Base-by-base conservation (phyloP, 2,329 filamentous ascomycete genomes). In the Clarireedia homoeocarpa region DNA sequence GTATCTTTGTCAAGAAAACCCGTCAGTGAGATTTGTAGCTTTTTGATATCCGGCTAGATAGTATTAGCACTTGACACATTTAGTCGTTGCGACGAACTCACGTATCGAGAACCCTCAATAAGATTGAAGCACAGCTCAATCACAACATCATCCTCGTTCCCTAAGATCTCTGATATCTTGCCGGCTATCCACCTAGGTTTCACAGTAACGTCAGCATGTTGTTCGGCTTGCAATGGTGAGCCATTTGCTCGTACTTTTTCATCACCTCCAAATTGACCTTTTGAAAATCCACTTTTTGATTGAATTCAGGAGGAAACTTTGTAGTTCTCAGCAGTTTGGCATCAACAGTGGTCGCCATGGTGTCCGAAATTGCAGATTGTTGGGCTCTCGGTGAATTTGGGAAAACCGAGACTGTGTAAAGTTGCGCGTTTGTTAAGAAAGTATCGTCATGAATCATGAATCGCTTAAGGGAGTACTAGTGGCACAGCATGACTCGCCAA, bases 251-350 rank as follows among this genome's bases (percentile, higher is more conserved):
- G 68, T 70, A 95, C 89, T 94, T 95, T 80, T 96, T 96, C 84
- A 99, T 95, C 55, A 99, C 89, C 72, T 95, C 90, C 51, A 96
- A 78, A 70, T 99, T 96, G 72, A 99, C 91, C 76, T 97, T 97
- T 65, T 85, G 83, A 83, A 95, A 96, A 76, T 99, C 91, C 62
- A 99, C 94, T 76, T 96, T 96, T 70, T 89, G 85, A 69, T 82
- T 92, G 75, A 97, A 99, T 69, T 96, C 91, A 6, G 86, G 80
- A 47, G 94, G 94, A 62, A 96, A 97, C 69, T 95, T 96, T 55
- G 91, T 97, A 72, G 86, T 85, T 78, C 86, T 89, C 56, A 96
- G 76, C 66, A 95, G 82, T 77, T 95, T 95, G 62, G 88, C 86
- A 72, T 96, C 92, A 60, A 94, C 89, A 62, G 84, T 88, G 54